A percentile compares a stretch with the other conserved stretches of the same genome.
Evolutionary conservation across 148 eudicot species (phyloP).

Genomic region (Diospyros lotus): DNA sequence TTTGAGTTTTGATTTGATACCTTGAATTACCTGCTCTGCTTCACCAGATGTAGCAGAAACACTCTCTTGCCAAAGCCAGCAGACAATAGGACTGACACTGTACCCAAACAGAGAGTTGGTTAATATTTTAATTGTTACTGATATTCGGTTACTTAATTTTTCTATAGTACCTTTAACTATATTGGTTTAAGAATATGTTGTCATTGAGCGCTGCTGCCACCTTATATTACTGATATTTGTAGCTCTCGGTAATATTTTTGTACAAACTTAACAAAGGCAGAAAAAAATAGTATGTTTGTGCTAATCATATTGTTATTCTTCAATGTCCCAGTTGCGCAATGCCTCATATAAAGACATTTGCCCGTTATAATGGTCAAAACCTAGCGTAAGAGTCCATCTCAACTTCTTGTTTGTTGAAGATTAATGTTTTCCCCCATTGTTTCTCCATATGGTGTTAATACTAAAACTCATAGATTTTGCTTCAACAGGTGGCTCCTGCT

Average conservation of each 20-base stretch:
- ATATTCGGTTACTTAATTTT: background rate
- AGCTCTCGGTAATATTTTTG: background rate
- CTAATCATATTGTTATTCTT: conserved; percentile 4
- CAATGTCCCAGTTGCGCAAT: conserved; percentile 73
- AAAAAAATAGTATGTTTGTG: too few relatives aligned
- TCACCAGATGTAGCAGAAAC: too few relatives aligned
- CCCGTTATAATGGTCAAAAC: conserved; percentile 83
- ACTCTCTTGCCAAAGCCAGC: too few relatives aligned
- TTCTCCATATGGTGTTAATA: background rate
- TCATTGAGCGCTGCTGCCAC: background rate
- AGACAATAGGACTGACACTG: too few relatives aligned
- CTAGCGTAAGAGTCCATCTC: conserved; percentile 63
- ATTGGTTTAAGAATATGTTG: background rate
- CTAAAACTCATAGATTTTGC: background rate
- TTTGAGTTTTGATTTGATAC: too few relatives aligned
- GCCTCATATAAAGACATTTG: conserved; percentile 95
- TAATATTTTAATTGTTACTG: background rate
- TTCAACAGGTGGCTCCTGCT: conserved; percentile 84
- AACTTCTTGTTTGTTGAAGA: conserved; percentile 6
- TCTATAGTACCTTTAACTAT: background rate
- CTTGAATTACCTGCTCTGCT: too few relatives aligned
- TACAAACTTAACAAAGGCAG: background rate
- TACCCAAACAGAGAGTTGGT: background rate
- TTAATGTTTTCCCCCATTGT: background rate
- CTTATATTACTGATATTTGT: background rate